These are phyloP conservation scores for Nakazawaea ernobii DNA, from an alignment of 805 yeast genomes.

Conservation along the genomic window DNA sequence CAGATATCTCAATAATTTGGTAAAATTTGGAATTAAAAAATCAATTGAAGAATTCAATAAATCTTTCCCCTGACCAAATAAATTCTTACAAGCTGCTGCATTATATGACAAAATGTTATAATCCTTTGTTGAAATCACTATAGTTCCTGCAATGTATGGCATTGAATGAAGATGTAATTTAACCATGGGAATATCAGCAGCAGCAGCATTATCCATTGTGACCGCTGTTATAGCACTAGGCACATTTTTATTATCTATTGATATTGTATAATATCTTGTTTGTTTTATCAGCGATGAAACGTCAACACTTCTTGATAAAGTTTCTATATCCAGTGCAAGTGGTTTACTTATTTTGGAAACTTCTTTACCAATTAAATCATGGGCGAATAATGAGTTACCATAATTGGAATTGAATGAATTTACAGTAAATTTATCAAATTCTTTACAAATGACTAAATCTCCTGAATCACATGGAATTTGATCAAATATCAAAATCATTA, in stretches of 20 bases:
- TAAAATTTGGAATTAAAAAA: conserved; percentile 58
- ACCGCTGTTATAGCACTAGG: conserved; percentile 74
- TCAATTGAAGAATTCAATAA: conserved; percentile 45
- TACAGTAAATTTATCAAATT: conserved; percentile 16
- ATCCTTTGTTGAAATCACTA: conserved; percentile 52
- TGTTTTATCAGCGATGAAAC: conserved; percentile 44
- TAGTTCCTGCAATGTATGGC: conserved; percentile 85
- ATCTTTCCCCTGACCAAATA: conserved; percentile 62
- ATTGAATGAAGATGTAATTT: conserved; percentile 67
- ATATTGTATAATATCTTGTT: conserved; percentile 58
- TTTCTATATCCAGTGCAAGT: conserved; percentile 6
- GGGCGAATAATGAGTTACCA: conserved; percentile 17
- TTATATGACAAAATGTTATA: conserved; percentile 65
- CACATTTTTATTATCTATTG: conserved; percentile 37
- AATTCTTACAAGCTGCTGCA: conserved; percentile 67
- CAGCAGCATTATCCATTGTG: conserved; percentile 34
- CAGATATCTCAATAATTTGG: conserved; percentile 37
- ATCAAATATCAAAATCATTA: conserved; percentile 80
- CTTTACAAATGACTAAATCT: conserved; percentile 45
- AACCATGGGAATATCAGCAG: conserved; percentile 28
- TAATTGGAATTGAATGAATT: conserved; percentile 19
- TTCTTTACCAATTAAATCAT: conserved; percentile 11
- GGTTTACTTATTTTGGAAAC: conserved; percentile 13
- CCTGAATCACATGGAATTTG: conserved; percentile 73
- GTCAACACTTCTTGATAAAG: conserved; percentile 20